Evolutionary conservation across 495 filamentous ascomycete species (phyloP).

Genomic region (Penicillium canariense): DNA sequence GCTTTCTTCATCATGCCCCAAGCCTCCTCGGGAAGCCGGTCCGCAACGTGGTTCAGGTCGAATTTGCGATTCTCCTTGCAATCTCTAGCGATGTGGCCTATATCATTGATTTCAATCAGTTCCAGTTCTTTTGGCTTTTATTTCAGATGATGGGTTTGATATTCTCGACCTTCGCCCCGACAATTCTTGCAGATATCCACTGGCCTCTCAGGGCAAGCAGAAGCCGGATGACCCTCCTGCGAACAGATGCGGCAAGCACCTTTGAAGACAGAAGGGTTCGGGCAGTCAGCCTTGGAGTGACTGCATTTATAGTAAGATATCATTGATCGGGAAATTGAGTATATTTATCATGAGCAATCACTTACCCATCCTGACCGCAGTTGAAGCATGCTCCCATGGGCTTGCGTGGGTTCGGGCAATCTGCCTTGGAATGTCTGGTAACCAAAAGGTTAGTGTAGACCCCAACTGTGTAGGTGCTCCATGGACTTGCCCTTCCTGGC

Average conservation of each 20-base stretch:
- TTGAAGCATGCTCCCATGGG: slow-evolving; percentile 67
- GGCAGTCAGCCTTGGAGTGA: slow-evolving; percentile 66
- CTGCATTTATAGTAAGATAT: too few relatives aligned
- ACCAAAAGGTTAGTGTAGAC: too few relatives aligned
- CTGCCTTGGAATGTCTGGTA: slow-evolving; percentile 60
- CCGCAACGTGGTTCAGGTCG: slow-evolving; percentile 57
- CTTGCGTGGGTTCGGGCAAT: slow-evolving; percentile 64
- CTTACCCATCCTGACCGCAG: slow-evolving; percentile 71
- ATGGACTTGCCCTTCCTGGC: too few relatives aligned
- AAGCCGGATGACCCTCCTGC: slow-evolving; percentile 68
- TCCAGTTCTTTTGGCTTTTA: background rate
- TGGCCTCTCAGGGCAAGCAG: slow-evolving; percentile 68
- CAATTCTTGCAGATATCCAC: slow-evolving; percentile 73
- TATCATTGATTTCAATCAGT: slow-evolving; percentile 26
- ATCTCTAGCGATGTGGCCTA: slow-evolving; percentile 62
- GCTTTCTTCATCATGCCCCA: slow-evolving; percentile 68
- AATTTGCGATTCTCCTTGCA: slow-evolving; percentile 72
- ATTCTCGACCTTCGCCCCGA: slow-evolving; percentile 58
- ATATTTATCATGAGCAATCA: too few relatives aligned
- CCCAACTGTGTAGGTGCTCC: too few relatives aligned
- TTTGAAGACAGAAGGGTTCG: slow-evolving; percentile 63
- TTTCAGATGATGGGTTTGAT: slow-evolving; percentile 12
- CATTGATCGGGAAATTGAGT: too few relatives aligned
- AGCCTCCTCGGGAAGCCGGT: slow-evolving; percentile 60
- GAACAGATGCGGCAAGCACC: slow-evolving; percentile 71